Evolutionary conservation across 495 filamentous ascomycete genomes (phyloP).

Genomic region (Aspergillus cristatus): DNA sequence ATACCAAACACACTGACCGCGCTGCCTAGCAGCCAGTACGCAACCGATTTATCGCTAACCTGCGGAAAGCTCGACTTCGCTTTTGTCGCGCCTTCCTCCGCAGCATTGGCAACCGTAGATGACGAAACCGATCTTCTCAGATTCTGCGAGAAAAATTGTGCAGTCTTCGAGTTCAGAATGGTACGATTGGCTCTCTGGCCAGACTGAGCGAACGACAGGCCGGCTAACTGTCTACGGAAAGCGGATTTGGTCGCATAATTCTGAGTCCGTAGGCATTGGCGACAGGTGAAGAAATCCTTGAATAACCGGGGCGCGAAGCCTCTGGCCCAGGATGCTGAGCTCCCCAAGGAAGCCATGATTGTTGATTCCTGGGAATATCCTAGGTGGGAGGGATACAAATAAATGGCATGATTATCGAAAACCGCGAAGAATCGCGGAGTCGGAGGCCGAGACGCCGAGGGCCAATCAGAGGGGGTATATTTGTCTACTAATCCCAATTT

Average conservation of each 20-base stretch:
- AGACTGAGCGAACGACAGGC: slow-evolving; percentile 18
- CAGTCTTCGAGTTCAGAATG: slow-evolving; percentile 17
- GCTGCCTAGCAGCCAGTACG: slow-evolving; percentile 87
- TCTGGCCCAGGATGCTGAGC: slow-evolving; percentile 18
- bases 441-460: slow-evolving; percentile 6
- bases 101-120: slow-evolving; percentile 10
- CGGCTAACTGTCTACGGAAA: slow-evolving; percentile 23
- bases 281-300: slow-evolving; percentile 49
- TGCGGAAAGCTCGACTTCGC: slow-evolving; percentile 55
- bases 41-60: slow-evolving; percentile 62
- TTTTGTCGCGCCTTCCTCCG: slow-evolving; percentile 17
- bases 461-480: slow-evolving; percentile 19
- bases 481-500: too few species aligned
- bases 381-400: not conserved
- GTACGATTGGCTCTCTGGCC: slow-evolving; percentile 19
- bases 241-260: slow-evolving; percentile 22
- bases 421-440: not conserved
- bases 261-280: slow-evolving; percentile 46
- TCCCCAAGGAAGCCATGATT: slow-evolving; percentile 30
- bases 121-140: slow-evolving; percentile 18
- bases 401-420: slow-evolving; percentile 3
- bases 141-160: slow-evolving; percentile 23
- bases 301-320: slow-evolving; percentile 41
- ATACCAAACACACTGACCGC: slow-evolving; percentile 92
- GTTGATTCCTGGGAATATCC: slow-evolving; percentile 2